Percentiles rank a stretch among this genome's conserved stretches.
Conservation (phyloP, 192 early-diverging fungal species). For the Podochytrium sp. region DNA sequence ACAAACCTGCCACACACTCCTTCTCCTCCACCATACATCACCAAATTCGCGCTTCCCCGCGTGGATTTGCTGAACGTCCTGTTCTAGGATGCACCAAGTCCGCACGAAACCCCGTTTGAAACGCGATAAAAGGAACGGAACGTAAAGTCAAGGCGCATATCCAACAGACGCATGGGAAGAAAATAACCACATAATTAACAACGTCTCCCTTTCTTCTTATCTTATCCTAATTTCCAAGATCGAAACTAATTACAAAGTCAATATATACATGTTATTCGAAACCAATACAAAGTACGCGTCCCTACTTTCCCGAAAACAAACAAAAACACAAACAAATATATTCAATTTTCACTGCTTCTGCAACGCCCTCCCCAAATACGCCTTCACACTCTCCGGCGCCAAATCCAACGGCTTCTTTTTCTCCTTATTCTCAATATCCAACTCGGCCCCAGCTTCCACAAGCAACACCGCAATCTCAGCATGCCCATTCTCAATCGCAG, state of each 20-base stretch:
- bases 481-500: constrained; percentile 28
- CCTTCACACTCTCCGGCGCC: constrained; percentile 21
- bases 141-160: not conserved
- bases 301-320: too few relatives aligned
- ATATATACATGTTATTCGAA: too few relatives aligned
- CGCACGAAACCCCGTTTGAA: not conserved
- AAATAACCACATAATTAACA: too few relatives aligned
- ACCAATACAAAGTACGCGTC: too few relatives aligned
- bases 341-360: too few relatives aligned
- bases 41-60: not conserved
- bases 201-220: too few relatives aligned
- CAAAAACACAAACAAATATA: too few relatives aligned
- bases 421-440: constrained; percentile 41
- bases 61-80: constrained; percentile 1
- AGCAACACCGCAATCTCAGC: constrained; percentile 26
- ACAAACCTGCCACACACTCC: constrained; percentile 12
- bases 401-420: constrained; percentile 38
- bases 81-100: constrained; percentile 15
- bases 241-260: too few relatives aligned
- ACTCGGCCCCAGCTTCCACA: constrained; percentile 8
- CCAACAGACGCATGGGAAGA: not conserved
- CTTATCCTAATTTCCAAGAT: too few relatives aligned
- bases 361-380: not conserved
- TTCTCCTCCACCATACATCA: constrained; percentile 1
- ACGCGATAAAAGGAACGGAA: not conserved